Base-by-base conservation (phyloP, 176 grass and related monocot species). In the Eremochloa ophiuroides region DNA sequence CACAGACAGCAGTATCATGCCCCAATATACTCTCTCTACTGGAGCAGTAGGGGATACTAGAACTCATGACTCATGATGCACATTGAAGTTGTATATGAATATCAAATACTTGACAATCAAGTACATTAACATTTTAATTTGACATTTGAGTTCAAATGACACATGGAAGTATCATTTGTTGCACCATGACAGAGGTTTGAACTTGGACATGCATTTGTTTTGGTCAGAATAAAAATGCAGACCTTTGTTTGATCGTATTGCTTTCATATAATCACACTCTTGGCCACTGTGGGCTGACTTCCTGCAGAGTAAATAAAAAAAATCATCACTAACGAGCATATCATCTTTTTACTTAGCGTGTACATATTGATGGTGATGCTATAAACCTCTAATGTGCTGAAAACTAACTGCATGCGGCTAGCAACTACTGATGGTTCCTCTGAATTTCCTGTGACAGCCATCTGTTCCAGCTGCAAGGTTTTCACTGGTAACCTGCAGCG, bases 271-370 rank as follows among this genome's bases (percentile, higher is more conserved):
- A 69, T 89, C 84, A 98, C 22, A 91, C 96, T 85, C 75, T 91
- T 69, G 96, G 96, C 96, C 96, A 98, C 48, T 98, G 96, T 67
- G 96, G 96, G 58, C 96, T 98, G 80, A 98, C 96, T 55, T 88
- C 93, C 96, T 98, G 87, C 80, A 89, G 5, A 27, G 31, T 75
- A 29, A 55, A 86, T 48, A 2, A 61, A 87, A 2, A 27, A 25
- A 82, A 60, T 78, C 28, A 77, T 73, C 10, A 71, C 25, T 9
- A 42, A 46, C 13, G 4, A 85, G 2, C 18, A 31, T 82, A 30
- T 20, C 7, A 82, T 66, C 17, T 46, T 22, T 15, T 17, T 31
- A 33, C 7, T 28, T 37, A 7, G 8, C 13, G 3, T 56, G 61
- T 59, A 9, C 42, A 80, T 33, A 80, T 73, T 22, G 46, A 61